Evolutionary conservation across 306 rosid genomes (phyloP).

Genomic region (Cicer pinnatifidum): DNA sequence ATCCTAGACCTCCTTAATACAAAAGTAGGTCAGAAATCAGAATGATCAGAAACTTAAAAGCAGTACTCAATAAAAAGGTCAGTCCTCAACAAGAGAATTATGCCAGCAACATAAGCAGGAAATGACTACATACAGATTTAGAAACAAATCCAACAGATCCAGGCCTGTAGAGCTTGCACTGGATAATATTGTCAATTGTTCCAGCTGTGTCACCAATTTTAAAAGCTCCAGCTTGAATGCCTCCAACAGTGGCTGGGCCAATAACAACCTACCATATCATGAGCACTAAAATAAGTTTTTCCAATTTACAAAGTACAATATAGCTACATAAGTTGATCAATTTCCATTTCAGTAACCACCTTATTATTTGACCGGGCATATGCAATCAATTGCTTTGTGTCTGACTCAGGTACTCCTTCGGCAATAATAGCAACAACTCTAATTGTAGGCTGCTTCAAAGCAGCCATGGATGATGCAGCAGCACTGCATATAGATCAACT

Average conservation of each 20-base stretch:
- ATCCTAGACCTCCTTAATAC: constrained; percentile 19
- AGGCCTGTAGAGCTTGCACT: constrained; percentile 97
- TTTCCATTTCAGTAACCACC: constrained; percentile 54
- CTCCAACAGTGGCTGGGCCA: constrained; percentile 99
- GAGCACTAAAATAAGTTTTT: constrained; percentile 42
- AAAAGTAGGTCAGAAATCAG: constrained; percentile 6
- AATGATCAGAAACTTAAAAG: constrained; percentile 16
- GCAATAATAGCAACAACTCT: constrained; percentile 97
- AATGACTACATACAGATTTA: constrained; percentile 79
- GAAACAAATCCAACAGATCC: constrained; percentile 99
- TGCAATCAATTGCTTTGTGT: constrained; percentile 89
- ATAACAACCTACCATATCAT: constrained; percentile 74
- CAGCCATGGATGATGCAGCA: constrained; percentile 91
- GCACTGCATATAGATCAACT: constrained; percentile 65
- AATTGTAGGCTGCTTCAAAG: constrained; percentile 93
- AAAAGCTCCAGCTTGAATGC: constrained; percentile 99
- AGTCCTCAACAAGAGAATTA: constrained; percentile 25
- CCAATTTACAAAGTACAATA: constrained; percentile 34
- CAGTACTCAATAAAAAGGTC: constrained; percentile 11
- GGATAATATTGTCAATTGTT: constrained; percentile 91
- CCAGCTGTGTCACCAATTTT: constrained; percentile 99
- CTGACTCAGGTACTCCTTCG: constrained; percentile 98
- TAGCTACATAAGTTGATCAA: constrained; percentile 28
- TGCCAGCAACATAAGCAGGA: constrained; percentile 35
- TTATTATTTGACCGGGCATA: constrained; percentile 93